Evolutionary conservation across 2,329 filamentous ascomycete genomes (phyloP), one percentile per base, ranked within the genome.

Genomic region (Neofusicoccum laricinum): DNA sequence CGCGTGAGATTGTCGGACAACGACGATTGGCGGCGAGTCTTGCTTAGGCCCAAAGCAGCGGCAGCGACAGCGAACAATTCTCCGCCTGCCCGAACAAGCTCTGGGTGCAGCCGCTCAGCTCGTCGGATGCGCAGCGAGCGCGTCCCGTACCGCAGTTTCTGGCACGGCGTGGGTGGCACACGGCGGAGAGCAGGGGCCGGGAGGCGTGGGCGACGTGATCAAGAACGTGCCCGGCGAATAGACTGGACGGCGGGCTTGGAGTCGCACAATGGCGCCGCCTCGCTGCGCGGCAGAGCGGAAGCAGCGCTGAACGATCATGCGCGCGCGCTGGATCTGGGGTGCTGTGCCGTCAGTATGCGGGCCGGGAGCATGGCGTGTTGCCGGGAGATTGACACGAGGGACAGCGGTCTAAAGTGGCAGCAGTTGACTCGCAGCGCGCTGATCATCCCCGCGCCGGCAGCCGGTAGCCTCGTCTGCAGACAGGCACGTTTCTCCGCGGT

Each of bases 341-440:
- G 19, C 14, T 63, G 62, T 40, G 62, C 62, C 62, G 62, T 55
- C 43, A 49, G 50, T 57, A 58, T 41, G 62, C 62, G 62, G 49
- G 50, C 48, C 61, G 38, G 53, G 53, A 57, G 53, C 53, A 57
- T 57, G 53, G 53, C 53, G 53, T 57, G 53, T 57, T 57, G 32
- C 51, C 53, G 53, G 61, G 30, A 45, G 49, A 55, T 63, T 53
- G 61, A 63, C 48, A 34, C 41, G 61, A 53, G 62, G 51, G 62
- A 36, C 55, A 41, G 41, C 32, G 49, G 49, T 51, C 36, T 63
- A 55, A 55, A 21, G 19, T 34, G 50, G 36, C 36, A 43, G 62
- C 51, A 21, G 62, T 48, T 57, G 51, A 64, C 50, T 57, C 51
- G 62, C 50, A 51, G 62, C 41, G 34, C 62, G 62, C 34, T 50